Conservation (phyloP, 1,284 basidiomycete species). For the Chiua sp. region DNA sequence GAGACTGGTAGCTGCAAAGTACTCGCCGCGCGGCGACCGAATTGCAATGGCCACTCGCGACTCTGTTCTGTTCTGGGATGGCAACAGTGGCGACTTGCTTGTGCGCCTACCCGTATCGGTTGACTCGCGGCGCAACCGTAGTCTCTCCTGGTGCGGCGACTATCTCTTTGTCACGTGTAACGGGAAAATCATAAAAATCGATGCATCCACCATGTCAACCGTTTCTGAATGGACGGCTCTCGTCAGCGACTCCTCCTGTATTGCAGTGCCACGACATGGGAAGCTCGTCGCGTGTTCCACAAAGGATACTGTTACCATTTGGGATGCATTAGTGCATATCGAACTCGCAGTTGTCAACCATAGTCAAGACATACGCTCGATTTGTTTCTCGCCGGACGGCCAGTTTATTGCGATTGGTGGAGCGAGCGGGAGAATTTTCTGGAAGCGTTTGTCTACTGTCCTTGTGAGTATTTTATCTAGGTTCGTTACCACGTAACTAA, state of each 20-base stretch:
- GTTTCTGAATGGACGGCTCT: too few species aligned
- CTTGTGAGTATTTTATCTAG: neutral
- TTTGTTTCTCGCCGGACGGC: neutral
- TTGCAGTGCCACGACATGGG: too few species aligned
- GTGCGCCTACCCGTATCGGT: neutral
- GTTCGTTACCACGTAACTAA: too few species aligned
- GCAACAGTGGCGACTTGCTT: constrained; percentile 1
- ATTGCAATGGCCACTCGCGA: neutral
- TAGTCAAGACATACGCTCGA: too few species aligned
- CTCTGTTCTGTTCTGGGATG: neutral
- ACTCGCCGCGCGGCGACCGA: neutral
- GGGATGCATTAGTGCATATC: neutral
- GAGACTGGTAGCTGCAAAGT: neutral
- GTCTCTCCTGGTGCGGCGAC: constrained; percentile 4
- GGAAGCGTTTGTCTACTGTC: neutral
- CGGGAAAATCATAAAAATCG: too few species aligned
- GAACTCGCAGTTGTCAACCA: neutral
- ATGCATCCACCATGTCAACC: too few species aligned
- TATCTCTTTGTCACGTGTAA: too few species aligned
- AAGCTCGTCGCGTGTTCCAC: too few species aligned
- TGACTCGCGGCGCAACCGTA: neutral
- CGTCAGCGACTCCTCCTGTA: too few species aligned
- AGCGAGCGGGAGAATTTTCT: neutral
- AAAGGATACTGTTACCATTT: neutral
- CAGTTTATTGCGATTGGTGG: neutral